phyloP scores from a whole-genome alignment of 805 yeast species.

The Candida boidinii region DNA sequence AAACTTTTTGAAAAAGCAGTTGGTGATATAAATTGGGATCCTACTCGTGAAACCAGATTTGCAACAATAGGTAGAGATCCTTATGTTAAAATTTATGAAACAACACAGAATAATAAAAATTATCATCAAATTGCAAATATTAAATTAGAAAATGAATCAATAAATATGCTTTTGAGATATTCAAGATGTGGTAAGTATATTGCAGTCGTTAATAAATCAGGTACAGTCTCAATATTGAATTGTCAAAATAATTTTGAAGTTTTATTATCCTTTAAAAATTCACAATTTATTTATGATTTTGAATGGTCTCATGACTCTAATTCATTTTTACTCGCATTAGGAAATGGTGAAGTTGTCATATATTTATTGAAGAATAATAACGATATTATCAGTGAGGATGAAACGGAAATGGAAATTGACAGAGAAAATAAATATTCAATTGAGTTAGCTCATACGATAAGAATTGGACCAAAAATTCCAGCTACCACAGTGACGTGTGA shows the following conservation, averaged over 20 bases:
- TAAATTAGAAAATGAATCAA: constrained; percentile 10
- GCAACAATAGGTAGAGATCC: constrained; percentile 39
- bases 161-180: constrained; percentile 20
- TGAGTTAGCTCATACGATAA: constrained; percentile 14
- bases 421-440: constrained; percentile 1
- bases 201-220: constrained; percentile 28
- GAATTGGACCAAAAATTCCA: constrained; percentile 27
- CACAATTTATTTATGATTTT: constrained; percentile 27
- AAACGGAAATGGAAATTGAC: too few species aligned
- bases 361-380: too few species aligned
- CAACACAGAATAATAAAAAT: constrained; percentile 21
- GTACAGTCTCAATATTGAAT: constrained; percentile 23
- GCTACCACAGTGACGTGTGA: constrained; percentile 29
- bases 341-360: constrained; percentile 30
- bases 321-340: constrained; percentile 26
- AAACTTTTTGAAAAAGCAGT: constrained; percentile 33
- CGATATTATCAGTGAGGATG: background rate
- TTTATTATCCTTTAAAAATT: constrained; percentile 9
- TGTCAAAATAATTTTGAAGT: constrained; percentile 21
- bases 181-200: constrained; percentile 32
- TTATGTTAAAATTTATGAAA: constrained; percentile 33
- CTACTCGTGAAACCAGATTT: constrained; percentile 30
- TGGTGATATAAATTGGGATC: constrained; percentile 37
- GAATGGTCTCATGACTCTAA: constrained; percentile 25
- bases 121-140: constrained; percentile 6